Evolutionary conservation across 257 asterid genomes (phyloP), one percentile per base, ranked within the genome.

Genomic region (Striga asiatica): DNA sequence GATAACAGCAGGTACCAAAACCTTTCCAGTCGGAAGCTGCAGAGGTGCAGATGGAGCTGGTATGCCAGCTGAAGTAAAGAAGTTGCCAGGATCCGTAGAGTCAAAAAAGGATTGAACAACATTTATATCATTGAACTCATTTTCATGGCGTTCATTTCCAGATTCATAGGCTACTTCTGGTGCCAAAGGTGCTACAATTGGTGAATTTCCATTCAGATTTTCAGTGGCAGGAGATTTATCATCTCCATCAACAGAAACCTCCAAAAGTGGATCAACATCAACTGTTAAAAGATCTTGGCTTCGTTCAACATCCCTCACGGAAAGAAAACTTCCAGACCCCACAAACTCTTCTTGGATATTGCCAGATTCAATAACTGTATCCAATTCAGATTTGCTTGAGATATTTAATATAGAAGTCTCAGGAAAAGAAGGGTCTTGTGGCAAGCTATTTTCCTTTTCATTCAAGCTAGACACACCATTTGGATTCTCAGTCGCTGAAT

Each of bases 41-140:
- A 82, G 75, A 73, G 93, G 78, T 66, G 83, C 80, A 73, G 95
- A 78, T 48, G 97, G 97, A 73, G 99, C 99, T 68, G 99, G 99
- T 72, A 84, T 78, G 69, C 94, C 93, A 61, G 84, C 94, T 50
- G 89, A 76, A 60, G 84, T 67, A 76, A 82, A 84, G 62, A 58
- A 54, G 32, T 53, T 69, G 58, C 70, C 94, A 74, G 79, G 77
- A 72, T 53, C 74, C 17, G 57, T 60, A 57, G 76, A 72, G 69
- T 68, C 78, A 45, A 74, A 56, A 57, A 32, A 56, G 58, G 85
- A 49, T 75, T 62, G 63, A 69, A 58, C 60, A 66, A 61, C 74
- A 60, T 52, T 29, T 55, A 47, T 56, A 70, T 72, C 76, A 60
- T 67, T 76, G 64, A 31, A 58, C 35, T 43, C 73, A 31, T 69